Conservation (phyloP, 495 filamentous ascomycete species). For the Penicillium odoratum region DNA sequence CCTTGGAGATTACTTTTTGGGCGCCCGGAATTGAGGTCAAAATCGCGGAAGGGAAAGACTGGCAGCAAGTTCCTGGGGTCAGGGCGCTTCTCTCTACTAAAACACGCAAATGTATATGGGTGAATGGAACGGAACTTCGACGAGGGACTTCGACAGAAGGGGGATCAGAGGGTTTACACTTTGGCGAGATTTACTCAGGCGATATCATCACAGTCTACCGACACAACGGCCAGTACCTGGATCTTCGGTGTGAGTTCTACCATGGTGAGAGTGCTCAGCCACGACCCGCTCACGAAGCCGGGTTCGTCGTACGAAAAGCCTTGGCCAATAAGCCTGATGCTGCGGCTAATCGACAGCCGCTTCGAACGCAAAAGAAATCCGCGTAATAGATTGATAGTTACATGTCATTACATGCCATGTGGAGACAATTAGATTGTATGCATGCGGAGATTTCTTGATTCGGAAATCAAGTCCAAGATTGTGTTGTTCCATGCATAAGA, state of each 20-base stretch:
- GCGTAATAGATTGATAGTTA: not conserved
- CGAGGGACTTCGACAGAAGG: constrained; percentile 44
- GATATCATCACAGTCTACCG: constrained; percentile 69
- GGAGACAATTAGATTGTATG: constrained; percentile 24
- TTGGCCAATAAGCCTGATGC: constrained; percentile 30
- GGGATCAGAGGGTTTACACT: constrained; percentile 53
- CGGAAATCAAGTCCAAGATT: not conserved
- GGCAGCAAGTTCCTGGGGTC: constrained; percentile 51
- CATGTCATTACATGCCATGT: constrained; percentile 7
- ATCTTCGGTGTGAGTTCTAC: constrained; percentile 54
- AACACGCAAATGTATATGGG: constrained; percentile 64
- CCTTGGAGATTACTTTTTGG: constrained; percentile 76
- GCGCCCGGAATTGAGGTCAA: constrained; percentile 58
- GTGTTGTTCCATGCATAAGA: not conserved
- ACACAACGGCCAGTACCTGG: constrained; percentile 43
- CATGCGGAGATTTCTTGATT: constrained; percentile 15
- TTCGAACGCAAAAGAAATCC: constrained; percentile 16
- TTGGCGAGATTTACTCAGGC: constrained; percentile 67
- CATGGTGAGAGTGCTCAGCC: constrained; percentile 49
- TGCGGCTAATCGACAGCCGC: constrained; percentile 30
- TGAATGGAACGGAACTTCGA: constrained; percentile 65
- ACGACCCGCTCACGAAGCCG: constrained; percentile 44
- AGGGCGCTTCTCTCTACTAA: constrained; percentile 72
- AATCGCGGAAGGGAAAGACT: constrained; percentile 58
- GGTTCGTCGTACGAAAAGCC: constrained; percentile 39